A percentile compares a stretch with the other conserved stretches of the same genome.
Evolutionary conservation across 441 rosid species (phyloP).

Genomic region (Macaranga tanarius): DNA sequence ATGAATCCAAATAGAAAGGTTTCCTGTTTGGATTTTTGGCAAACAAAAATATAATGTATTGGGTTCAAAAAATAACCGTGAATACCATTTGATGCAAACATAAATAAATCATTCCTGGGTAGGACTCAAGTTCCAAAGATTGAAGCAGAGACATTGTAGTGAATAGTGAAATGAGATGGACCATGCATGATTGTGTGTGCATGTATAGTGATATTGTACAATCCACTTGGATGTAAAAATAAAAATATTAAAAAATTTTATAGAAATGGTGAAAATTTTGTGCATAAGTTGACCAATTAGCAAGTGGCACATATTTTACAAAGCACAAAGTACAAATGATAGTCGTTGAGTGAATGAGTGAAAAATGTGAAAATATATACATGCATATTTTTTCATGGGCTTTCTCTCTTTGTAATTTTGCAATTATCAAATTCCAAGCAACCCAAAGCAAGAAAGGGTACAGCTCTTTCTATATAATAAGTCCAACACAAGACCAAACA

Average conservation of each 20-base stretch:
- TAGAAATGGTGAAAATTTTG: constrained; percentile 12
- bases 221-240: neutral
- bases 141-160: neutral
- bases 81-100: neutral
- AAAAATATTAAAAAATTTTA: neutral
- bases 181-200: constrained; percentile 13
- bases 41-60: neutral
- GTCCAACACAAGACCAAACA: constrained; percentile 38
- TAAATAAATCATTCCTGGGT: neutral
- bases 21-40: neutral
- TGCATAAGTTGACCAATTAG: constrained; percentile 33
- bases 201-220: neutral
- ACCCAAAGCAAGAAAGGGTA: constrained; percentile 32
- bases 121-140: constrained; percentile 6
- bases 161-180: constrained; percentile 5
- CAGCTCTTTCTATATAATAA: constrained; percentile 25
- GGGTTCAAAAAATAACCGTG: neutral
- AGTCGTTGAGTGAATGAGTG: constrained; percentile 48
- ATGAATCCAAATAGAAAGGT: constrained; percentile 10
- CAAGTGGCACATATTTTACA: constrained; percentile 28
- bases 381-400: neutral
- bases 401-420: constrained; percentile 40
- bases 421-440: constrained; percentile 43
- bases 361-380: constrained; percentile 30
- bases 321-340: constrained; percentile 45